Evolutionary conservation across 148 eudicot species (phyloP).

Genomic region (Oxyria digyna): DNA sequence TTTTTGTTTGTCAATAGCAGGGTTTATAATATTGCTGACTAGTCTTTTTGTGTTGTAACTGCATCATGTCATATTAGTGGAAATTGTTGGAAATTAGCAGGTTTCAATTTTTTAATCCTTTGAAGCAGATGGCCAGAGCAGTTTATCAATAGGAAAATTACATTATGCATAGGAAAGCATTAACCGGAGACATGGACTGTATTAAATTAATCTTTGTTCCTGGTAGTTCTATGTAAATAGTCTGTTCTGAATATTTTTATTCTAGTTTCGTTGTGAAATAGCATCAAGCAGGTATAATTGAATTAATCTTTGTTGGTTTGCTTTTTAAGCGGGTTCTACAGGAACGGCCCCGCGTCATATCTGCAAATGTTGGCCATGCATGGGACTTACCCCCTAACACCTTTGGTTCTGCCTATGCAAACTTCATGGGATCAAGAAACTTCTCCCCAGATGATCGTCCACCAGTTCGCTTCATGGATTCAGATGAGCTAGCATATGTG

Average conservation of each 20-base stretch:
- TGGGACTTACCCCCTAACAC: conserved; percentile 93
- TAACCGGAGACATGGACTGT: not conserved
- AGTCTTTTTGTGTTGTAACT: not conserved
- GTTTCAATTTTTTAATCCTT: not conserved
- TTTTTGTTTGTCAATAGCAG: not conserved
- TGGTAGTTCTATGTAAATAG: not conserved
- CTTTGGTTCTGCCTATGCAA: conserved; percentile 90
- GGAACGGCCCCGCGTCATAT: conserved; percentile 81
- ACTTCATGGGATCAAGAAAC: conserved; percentile 89
- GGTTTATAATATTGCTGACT: not conserved
- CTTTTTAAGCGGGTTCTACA: conserved; percentile 18
- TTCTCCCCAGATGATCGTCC: conserved; percentile 92
- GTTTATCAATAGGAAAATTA: no score
- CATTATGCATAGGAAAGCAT: not conserved
- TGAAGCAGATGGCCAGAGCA: not conserved
- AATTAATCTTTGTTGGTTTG: not conserved
- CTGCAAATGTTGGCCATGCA: conserved; percentile 61
- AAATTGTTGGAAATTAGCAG: not conserved
- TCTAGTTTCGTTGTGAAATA: not conserved
- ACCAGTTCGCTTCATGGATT: conserved; percentile 83
- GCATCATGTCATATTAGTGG: not conserved
- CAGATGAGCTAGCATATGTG: conserved; percentile 74
- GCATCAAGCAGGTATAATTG: no score
- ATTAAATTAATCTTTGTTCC: not conserved
- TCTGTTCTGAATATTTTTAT: not conserved